Base-by-base conservation (phyloP, 116 monocot genomes). In the Papilionanthe hybrid region DNA sequence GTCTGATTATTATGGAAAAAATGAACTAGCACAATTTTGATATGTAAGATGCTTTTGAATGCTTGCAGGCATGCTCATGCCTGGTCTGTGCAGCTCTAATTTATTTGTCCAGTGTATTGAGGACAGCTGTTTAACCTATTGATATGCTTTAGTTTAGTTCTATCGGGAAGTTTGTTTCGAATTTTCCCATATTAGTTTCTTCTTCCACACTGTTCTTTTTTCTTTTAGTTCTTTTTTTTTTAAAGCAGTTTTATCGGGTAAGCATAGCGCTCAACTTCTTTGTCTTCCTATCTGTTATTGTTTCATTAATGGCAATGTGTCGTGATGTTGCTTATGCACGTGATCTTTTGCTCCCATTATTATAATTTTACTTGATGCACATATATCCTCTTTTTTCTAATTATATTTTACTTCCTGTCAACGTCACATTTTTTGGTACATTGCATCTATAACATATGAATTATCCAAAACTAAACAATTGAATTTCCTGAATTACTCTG, bases 1-100 rank as follows among this genome's bases (percentile, higher is more conserved):
- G 97, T 85, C 68, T 28, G 69, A 69, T 32, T 69, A 15, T 69
- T 69, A 69, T 29, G 15, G 65, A 37, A 37, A 60, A 69, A 69
- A 69, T 69, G 69, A 69, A 15, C 69, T 32, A 65, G 5, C 23
- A 25, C 25, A 65, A 69, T 69, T 32, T 69, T 69, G 28, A 69
- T 27, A 25, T 65, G 68, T 68, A 30, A 12, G 27, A 13, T 29
- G 27, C 30, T 68, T 68, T 68, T 58, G 58, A 58, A 20, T 58
- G n/a, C n/a, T 56, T 56, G 56, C 56, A 56, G 22, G 58, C 58
- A 20, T 58, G 58, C 19, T 58, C 58, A 20, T 58, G n/a, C 4
- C 5, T 23, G 56, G 18, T 56, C 56, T 56, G 18, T 56, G 20
- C 55, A 55, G 22, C 6, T 9, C 60, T 60, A 60, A 60, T 23